A percentile compares a stretch with the other conserved stretches of the same genome.
Conservation (phyloP, 2,329 filamentous ascomycete genomes). For the Xylaria sp. region DNA sequence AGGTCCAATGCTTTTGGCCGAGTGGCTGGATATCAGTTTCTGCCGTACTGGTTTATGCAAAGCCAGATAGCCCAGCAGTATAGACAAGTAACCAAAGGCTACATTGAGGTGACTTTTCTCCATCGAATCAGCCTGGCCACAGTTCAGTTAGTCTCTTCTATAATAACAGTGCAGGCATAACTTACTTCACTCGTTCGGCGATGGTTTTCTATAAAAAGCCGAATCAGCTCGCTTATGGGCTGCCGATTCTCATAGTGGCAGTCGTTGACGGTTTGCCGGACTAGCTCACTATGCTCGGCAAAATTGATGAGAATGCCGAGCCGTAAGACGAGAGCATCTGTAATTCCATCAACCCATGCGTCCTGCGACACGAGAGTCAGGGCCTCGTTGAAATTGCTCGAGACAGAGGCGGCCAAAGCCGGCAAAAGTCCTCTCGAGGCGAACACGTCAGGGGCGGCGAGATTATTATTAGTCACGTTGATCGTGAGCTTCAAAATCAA, state of each 20-base stretch:
- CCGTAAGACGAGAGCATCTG: conserved; percentile 80
- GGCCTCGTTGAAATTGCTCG: conserved; percentile 62
- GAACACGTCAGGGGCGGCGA: conserved; percentile 75
- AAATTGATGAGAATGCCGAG: conserved; percentile 90
- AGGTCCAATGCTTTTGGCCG: conserved; percentile 57
- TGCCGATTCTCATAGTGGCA: conserved; percentile 52
- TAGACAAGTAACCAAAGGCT: conserved; percentile 84
- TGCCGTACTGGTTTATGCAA: conserved; percentile 61
- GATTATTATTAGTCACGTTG: conserved; percentile 86
- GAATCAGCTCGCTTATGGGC: conserved; percentile 69
- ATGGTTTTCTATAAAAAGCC: conserved; percentile 75
- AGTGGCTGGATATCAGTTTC: conserved; percentile 56
- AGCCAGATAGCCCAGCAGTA: conserved; percentile 84
- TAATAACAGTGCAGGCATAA: conserved; percentile 30
- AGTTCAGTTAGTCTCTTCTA: conserved; percentile 38
- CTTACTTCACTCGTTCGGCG: conserved; percentile 75
- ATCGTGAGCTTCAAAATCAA: conserved; percentile 77
- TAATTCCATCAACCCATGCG: conserved; percentile 60
- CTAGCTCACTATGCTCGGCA: conserved; percentile 77
- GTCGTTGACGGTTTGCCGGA: conserved; percentile 63
- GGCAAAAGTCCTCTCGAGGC: conserved; percentile 67
- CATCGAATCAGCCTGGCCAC: conserved; percentile 71
- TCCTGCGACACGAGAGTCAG: conserved; percentile 61
- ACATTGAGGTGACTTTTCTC: conserved; percentile 84
- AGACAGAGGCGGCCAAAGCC: conserved; percentile 61